A percentile compares a stretch with the other conserved stretches of the same genome.
These are phyloP conservation scores for Apiospora hydei DNA, from an alignment of 2,329 filamentous ascomycete species.

Conservation along the genomic window DNA sequence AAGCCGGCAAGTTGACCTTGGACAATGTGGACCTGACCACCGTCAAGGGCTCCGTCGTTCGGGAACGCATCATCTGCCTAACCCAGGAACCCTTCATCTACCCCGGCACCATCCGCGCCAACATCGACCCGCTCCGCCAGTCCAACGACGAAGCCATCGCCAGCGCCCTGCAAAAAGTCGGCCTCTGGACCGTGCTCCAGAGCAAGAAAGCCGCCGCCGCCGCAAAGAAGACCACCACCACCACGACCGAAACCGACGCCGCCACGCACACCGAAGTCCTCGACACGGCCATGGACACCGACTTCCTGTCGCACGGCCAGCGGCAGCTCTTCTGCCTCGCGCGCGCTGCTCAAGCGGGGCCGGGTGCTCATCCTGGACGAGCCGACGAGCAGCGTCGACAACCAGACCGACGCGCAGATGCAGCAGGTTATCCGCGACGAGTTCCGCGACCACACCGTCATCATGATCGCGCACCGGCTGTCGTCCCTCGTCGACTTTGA, in stretches of 20 bases:
- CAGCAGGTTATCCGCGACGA: slow-evolving; percentile 23
- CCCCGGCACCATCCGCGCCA: slow-evolving; percentile 26
- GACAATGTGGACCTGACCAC: slow-evolving; percentile 29
- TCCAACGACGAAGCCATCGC: slow-evolving; percentile 23
- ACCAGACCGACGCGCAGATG: slow-evolving; percentile 27
- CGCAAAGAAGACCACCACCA: slow-evolving; percentile 41
- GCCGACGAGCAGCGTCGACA: slow-evolving; percentile 32
- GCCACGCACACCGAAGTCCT: slow-evolving; percentile 37
- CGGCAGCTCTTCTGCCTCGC: slow-evolving; percentile 70
- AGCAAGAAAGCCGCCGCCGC: slow-evolving; percentile 45
- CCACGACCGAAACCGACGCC: slow-evolving; percentile 36
- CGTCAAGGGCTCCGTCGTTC: slow-evolving; percentile 24
- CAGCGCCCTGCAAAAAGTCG: slow-evolving; percentile 26
- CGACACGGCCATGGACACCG: slow-evolving; percentile 24
- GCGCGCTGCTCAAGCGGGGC: slow-evolving; percentile 65
- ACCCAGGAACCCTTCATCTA: slow-evolving; percentile 31
- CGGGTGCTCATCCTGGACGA: slow-evolving; percentile 71
- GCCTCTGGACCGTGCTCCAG: slow-evolving; percentile 28
- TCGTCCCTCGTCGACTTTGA: slow-evolving; percentile 45
- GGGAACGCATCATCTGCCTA: slow-evolving; percentile 27
- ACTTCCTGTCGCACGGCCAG: slow-evolving; percentile 63
- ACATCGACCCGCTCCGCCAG: slow-evolving; percentile 26
- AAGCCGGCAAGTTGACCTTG: slow-evolving; percentile 26
- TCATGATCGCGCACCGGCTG: slow-evolving; percentile 46
- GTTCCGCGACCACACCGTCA: slow-evolving; percentile 41